Percentiles rank a stretch among this genome's conserved stretches.
These are phyloP conservation scores for Kingdonia uniflora DNA, from an alignment of 164 flowering plant genomes.

Conservation along the genomic window DNA sequence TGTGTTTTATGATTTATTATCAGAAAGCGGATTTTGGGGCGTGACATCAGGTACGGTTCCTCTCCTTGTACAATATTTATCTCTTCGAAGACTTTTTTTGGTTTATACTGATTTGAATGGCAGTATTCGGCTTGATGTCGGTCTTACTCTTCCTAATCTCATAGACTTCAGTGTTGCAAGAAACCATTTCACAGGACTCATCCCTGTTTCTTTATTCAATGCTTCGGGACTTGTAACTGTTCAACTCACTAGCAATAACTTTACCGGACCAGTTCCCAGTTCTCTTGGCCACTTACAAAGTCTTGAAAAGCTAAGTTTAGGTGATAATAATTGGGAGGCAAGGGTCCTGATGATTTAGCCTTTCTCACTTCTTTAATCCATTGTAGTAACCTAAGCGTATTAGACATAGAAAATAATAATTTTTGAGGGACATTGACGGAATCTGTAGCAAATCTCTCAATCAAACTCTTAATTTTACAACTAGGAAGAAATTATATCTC, in stretches of 20 bases:
- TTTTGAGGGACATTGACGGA: not conserved
- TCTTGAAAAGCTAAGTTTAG: not conserved
- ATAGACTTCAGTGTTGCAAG: not conserved
- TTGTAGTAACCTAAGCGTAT: not conserved
- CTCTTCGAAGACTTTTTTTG: too few species aligned
- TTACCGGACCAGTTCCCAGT: not conserved
- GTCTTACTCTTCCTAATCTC: too few species aligned
- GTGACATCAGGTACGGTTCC: conserved; percentile 1
- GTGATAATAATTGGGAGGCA: not conserved
- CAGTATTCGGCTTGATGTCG: too few species aligned
- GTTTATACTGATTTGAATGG: too few species aligned
- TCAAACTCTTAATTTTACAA: not conserved
- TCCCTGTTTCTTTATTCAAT: not conserved
- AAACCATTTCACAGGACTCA: not conserved
- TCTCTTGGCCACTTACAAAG: not conserved
- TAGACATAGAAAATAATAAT: not conserved
- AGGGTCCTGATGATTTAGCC: not conserved
- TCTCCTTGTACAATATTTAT: not conserved
- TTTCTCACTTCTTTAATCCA: not conserved
- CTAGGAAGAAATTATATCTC: not conserved
- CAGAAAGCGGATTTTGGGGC: too few species aligned
- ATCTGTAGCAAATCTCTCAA: not conserved
- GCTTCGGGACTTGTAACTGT: too few species aligned
- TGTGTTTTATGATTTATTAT: too few species aligned
- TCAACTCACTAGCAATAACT: not conserved